Evolutionary conservation across 345 rosid species (phyloP).

Genomic region (Eucalyptus sp.): DNA sequence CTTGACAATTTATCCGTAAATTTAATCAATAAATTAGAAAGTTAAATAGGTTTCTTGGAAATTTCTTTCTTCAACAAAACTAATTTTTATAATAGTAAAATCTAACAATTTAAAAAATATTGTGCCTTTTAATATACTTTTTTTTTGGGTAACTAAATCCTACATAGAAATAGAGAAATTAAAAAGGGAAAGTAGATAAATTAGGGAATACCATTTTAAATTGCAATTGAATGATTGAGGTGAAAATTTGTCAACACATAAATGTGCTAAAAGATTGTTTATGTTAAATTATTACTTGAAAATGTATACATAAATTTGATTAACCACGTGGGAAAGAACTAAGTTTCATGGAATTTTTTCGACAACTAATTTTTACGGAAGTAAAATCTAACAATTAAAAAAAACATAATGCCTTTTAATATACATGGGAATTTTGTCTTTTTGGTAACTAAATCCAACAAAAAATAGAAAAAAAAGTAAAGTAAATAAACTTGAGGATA

Average conservation of each 20-base stretch:
- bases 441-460: not conserved
- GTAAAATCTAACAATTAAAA: too few species aligned
- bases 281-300: too few species aligned
- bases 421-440: not conserved
- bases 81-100: too few species aligned
- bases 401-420: not conserved
- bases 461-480: too few species aligned
- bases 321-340: not conserved
- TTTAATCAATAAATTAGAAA: not conserved
- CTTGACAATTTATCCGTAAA: not conserved
- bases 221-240: not conserved
- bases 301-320: not conserved
- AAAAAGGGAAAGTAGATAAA: not conserved
- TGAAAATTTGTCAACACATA: not conserved
- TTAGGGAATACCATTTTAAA: too few species aligned
- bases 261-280: not conserved
- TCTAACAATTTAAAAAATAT: not conserved
- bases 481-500: not conserved
- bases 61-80: too few species aligned
- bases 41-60: too few species aligned
- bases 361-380: too few species aligned
- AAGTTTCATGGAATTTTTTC: not conserved
- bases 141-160: not conserved
- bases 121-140: too few species aligned
- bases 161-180: not conserved